A percentile compares a stretch with the other conserved stretches of the same genome.
Conservation (phyloP, 73 alveolate genomes). For the Paramecium pentaurelia region DNA sequence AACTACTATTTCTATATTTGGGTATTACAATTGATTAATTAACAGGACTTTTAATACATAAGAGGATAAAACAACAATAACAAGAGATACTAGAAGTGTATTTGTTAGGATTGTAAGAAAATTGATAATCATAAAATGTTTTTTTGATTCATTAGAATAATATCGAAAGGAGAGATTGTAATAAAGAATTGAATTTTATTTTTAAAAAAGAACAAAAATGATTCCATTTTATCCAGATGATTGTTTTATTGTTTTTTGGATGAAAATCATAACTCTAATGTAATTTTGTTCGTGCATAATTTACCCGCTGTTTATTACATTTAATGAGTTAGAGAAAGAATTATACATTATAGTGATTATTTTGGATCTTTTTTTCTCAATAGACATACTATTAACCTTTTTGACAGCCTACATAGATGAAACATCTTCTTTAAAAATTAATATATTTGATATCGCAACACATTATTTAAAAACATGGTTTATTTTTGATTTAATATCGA, state of each 20-base stretch:
- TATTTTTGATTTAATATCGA: not conserved
- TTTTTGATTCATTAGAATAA: slow-evolving; percentile 17
- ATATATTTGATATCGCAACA: not conserved
- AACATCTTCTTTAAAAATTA: not conserved
- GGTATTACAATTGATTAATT: not conserved
- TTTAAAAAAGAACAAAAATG: not conserved
- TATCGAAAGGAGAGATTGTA: not conserved
- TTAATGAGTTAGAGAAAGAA: not conserved
- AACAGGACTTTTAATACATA: not conserved
- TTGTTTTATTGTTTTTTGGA: not conserved
- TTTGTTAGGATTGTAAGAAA: not conserved
- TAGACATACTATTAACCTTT: not conserved
- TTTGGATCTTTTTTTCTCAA: not conserved
- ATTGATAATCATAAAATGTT: not conserved
- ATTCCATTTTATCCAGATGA: slow-evolving; percentile 47
- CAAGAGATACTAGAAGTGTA: not conserved
- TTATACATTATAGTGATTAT: not conserved
- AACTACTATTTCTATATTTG: not conserved
- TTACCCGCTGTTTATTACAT: not conserved
- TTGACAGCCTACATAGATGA: slow-evolving; percentile 38
- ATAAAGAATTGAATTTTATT: not conserved
- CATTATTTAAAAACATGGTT: slow-evolving; percentile 23
- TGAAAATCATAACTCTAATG: not conserved
- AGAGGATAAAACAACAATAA: slow-evolving; percentile 1
- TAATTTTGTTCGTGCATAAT: not conserved